A percentile compares a stretch with the other conserved stretches of the same genome.
These are phyloP conservation scores for Erodium maritimum DNA, from an alignment of 345 rosid genomes.

Conservation along the genomic window DNA sequence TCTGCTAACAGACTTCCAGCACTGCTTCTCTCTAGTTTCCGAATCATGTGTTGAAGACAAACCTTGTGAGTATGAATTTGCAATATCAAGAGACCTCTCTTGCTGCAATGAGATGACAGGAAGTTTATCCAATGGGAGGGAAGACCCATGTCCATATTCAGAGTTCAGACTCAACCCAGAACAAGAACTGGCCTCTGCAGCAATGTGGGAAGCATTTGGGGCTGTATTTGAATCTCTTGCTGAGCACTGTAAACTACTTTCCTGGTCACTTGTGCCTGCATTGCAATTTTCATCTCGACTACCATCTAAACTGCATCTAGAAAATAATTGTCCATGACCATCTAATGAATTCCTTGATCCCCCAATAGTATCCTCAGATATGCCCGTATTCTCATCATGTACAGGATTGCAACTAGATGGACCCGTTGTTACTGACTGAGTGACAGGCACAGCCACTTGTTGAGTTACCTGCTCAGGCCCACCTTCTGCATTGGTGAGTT, in stretches of 20 bases:
- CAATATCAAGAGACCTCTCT: slow-evolving; percentile 16
- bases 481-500: slow-evolving; percentile 10
- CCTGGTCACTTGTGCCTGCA: slow-evolving; percentile 13
- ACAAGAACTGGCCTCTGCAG: slow-evolving; percentile 21
- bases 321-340: slow-evolving; percentile 6
- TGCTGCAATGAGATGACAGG: slow-evolving; percentile 12
- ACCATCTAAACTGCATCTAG: slow-evolving; percentile 10
- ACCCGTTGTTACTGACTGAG: slow-evolving; percentile 15
- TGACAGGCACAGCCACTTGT: slow-evolving; percentile 13
- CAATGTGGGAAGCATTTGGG: slow-evolving; percentile 14
- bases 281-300: slow-evolving; percentile 6
- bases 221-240: slow-evolving; percentile 21
- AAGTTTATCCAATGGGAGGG: slow-evolving; percentile 20
- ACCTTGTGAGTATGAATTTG: slow-evolving; percentile 15
- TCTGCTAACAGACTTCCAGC: slow-evolving; percentile 13
- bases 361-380: slow-evolving; percentile 10
- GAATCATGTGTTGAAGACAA: slow-evolving; percentile 20
- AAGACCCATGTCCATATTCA: slow-evolving; percentile 24
- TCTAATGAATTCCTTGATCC: slow-evolving; percentile 13
- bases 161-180: slow-evolving; percentile 20
- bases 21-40: slow-evolving; percentile 17
- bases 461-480: slow-evolving; percentile 15
- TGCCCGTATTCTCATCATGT: slow-evolving; percentile 15
- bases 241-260: slow-evolving; percentile 11
- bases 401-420: slow-evolving; percentile 16